These are phyloP conservation scores for Pterula multifida DNA, from an alignment of 1,284 basidiomycete species.

Conservation along the genomic window DNA sequence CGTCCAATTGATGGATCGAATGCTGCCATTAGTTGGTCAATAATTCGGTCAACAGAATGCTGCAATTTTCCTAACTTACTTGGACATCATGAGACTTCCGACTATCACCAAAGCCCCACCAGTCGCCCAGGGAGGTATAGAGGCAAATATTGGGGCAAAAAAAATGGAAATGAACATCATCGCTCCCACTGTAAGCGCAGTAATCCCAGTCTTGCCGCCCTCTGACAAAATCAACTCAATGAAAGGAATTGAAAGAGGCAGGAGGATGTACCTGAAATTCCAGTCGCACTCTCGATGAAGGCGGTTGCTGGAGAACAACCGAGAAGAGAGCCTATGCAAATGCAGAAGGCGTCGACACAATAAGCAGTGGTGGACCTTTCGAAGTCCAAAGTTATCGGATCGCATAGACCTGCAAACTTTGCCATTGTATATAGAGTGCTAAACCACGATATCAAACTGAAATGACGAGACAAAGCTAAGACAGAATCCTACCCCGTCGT, in stretches of 20 bases:
- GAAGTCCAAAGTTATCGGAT: constrained; percentile 79
- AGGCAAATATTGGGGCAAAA: constrained; percentile 85
- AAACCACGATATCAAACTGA: not conserved
- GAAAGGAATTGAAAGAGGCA: not conserved
- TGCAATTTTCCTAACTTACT: not conserved
- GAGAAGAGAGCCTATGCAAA: constrained; percentile 73
- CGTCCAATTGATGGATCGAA: constrained; percentile 82
- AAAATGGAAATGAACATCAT: constrained; percentile 82
- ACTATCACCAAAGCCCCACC: constrained; percentile 82
- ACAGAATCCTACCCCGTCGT: constrained; percentile 30
- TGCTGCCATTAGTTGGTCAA: constrained; percentile 33
- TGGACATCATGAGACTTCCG: constrained; percentile 72
- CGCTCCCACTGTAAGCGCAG: constrained; percentile 64
- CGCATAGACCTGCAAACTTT: constrained; percentile 81
- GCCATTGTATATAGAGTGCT: constrained; percentile 82
- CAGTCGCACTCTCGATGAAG: constrained; percentile 77
- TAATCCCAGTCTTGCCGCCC: constrained; percentile 82
- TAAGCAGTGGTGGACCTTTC: constrained; percentile 81
- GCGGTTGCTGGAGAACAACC: constrained; percentile 85
- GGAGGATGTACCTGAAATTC: constrained; percentile 43
- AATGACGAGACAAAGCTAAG: not conserved
- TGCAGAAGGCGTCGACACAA: constrained; percentile 73
- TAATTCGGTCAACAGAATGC: not conserved
- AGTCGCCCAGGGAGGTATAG: constrained; percentile 82
- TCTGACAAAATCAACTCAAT: constrained; percentile 32